phyloP scores from a whole-genome alignment of 1,284 basidiomycete species.

The Nidula niveotomentosa region DNA sequence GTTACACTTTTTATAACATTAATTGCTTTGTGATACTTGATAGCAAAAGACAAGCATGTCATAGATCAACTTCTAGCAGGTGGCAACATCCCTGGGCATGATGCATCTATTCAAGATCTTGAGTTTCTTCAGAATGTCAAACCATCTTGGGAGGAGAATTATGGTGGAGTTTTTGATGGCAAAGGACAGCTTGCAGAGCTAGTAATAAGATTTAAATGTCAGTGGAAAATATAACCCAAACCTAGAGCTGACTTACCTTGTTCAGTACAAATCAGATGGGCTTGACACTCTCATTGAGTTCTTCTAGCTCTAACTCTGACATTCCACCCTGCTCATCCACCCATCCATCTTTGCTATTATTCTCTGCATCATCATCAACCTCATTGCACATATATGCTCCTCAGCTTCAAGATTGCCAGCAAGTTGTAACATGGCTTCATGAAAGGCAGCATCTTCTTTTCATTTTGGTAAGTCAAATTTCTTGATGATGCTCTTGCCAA shows the following conservation, averaged over 20 bases:
- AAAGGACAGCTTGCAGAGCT: conserved; percentile 7
- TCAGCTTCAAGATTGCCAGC: too few species aligned
- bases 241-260: background rate
- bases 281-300: background rate
- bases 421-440: background rate
- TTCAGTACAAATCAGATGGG: background rate
- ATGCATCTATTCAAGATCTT: background rate
- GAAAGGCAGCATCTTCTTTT: too few species aligned
- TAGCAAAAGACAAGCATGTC: background rate
- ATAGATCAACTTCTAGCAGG: background rate
- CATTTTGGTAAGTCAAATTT: too few species aligned
- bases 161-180: conserved; percentile 9
- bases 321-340: background rate
- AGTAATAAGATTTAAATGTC: too few species aligned
- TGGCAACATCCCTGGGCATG: conserved; percentile 7
- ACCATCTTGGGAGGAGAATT: conserved; percentile 8
- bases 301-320: background rate
- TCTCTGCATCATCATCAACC: background rate
- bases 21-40: background rate
- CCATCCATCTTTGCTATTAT: background rate
- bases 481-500: background rate
- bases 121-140: background rate
- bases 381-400: too few species aligned
- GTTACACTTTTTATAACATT: background rate
- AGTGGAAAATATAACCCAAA: too few species aligned